Evolutionary conservation across 2,329 filamentous ascomycete genomes (phyloP), one percentile per base, ranked within the genome.

Genomic region (Venturia carpophila): DNA sequence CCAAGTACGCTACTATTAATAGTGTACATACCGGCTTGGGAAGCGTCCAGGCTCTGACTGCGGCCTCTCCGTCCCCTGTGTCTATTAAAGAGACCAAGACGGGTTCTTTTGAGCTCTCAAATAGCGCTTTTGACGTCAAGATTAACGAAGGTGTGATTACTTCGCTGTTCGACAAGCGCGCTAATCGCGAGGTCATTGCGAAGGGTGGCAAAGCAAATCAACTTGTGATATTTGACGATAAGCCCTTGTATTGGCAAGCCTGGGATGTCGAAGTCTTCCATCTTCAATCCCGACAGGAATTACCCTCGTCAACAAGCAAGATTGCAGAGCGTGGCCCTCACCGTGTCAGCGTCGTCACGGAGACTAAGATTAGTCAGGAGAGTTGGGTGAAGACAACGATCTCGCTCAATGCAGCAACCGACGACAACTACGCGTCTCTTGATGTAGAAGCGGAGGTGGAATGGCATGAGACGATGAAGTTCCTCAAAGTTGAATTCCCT

Each of bases 251-350:
- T 79, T 97, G 92, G 92, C 91, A 97, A 77, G 92, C 92, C 2
- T 96, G 93, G 92, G 93, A 99, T 75, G 93, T 97, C 6, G 94
- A 99, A 76, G 92, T 97, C 37, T 99, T 88, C 78, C 94, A 99
- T 71, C 84, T 97, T 34, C 87, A 95, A 65, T 94, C 92, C 1
- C 87, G 92, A 65, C 84, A 89, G 73, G 89, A 93, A 73, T 82
- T 99, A 17, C 73, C 83, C 6, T 84, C 87, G 21, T 83, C 84
- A 68, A 82, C 86, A 69, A 91, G 90, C 15, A 82, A 80, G 68
- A 87, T 97, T 65, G 79, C 84, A 45, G 90, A 94, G 71, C 78
- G 83, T 65, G 87, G 87, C 67, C 80, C 87, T 0, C 87, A 95
- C 75, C 85, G 87, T 65, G 92, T 92, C 60, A 92, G 90, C 67